Percentiles rank a stretch among this genome's conserved stretches.
Evolutionary conservation across 805 yeast genomes (phyloP).

Genomic region (Wickerhamomyces mucosus): DNA sequence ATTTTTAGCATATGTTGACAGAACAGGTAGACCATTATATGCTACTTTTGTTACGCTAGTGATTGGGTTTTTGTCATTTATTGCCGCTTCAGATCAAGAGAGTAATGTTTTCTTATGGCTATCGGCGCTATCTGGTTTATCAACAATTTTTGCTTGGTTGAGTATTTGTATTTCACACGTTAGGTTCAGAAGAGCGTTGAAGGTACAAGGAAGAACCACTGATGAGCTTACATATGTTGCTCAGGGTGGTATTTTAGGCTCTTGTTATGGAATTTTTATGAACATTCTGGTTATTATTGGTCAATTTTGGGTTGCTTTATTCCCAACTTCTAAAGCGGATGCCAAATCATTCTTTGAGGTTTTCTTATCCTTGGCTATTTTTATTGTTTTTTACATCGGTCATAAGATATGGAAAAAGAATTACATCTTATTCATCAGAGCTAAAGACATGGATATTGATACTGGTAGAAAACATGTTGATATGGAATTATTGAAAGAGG

Average conservation of each 20-base stretch:
- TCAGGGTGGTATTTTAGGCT: slow-evolving; percentile 60
- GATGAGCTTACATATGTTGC: slow-evolving; percentile 62
- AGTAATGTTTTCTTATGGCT: slow-evolving; percentile 56
- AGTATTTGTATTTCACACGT: slow-evolving; percentile 51
- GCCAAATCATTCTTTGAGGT: slow-evolving; percentile 55
- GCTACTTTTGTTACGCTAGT: slow-evolving; percentile 41
- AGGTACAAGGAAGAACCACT: slow-evolving; percentile 48
- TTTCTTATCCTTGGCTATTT: slow-evolving; percentile 57
- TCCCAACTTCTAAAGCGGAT: slow-evolving; percentile 48
- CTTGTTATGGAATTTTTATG: slow-evolving; percentile 49
- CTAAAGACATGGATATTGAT: slow-evolving; percentile 26
- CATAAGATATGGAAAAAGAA: slow-evolving; percentile 47
- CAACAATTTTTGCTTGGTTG: slow-evolving; percentile 56
- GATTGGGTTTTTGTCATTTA: slow-evolving; percentile 51
- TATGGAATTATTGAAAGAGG: slow-evolving; percentile 40
- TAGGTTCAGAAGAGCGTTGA: slow-evolving; percentile 56
- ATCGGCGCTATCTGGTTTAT: slow-evolving; percentile 52
- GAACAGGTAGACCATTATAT: slow-evolving; percentile 57
- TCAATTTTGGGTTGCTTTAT: slow-evolving; percentile 77
- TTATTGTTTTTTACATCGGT: slow-evolving; percentile 43
- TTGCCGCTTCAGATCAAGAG: slow-evolving; percentile 43
- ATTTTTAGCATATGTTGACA: slow-evolving; percentile 50
- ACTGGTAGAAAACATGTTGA: slow-evolving; percentile 46
- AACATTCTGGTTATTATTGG: slow-evolving; percentile 56
- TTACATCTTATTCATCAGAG: slow-evolving; percentile 31